Conservation (phyloP, 2,329 filamentous ascomycete species). For the Sporothrix variecibatus region DNA sequence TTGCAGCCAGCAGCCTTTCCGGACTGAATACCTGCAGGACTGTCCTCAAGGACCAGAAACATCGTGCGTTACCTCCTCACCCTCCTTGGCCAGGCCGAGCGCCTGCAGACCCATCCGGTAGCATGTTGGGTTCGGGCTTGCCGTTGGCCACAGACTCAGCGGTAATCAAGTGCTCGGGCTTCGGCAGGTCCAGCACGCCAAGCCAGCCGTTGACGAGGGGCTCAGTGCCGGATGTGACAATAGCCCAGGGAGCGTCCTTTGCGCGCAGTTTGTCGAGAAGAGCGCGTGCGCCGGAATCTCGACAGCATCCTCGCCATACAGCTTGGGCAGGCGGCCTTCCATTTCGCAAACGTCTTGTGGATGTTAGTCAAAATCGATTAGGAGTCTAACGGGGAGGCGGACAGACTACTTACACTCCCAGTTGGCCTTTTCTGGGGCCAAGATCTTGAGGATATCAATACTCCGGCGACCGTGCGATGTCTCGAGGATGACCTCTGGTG, state of each 20-base stretch:
- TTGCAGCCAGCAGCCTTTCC: slow-evolving; percentile 85
- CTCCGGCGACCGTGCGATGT: slow-evolving; percentile 89
- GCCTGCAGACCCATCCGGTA: slow-evolving; percentile 68
- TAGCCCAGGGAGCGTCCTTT: slow-evolving; percentile 73
- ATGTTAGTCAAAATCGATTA: background rate
- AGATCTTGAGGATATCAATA: slow-evolving; percentile 79
- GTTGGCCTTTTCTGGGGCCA: slow-evolving; percentile 82
- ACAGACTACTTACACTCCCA: slow-evolving; percentile 77
- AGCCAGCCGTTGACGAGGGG: slow-evolving; percentile 74
- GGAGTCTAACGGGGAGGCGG: background rate
- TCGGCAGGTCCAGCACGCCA: slow-evolving; percentile 63
- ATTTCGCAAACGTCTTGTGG: slow-evolving; percentile 71
- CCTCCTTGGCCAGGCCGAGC: slow-evolving; percentile 51
- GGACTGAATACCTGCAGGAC: slow-evolving; percentile 78
- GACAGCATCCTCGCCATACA: slow-evolving; percentile 74
- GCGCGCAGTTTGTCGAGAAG: slow-evolving; percentile 67
- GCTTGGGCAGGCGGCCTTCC: slow-evolving; percentile 75
- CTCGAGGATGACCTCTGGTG: slow-evolving; percentile 80
- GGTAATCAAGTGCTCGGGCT: slow-evolving; percentile 67
- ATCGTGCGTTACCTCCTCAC: slow-evolving; percentile 32
- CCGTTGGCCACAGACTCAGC: slow-evolving; percentile 75
- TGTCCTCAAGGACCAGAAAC: slow-evolving; percentile 83
- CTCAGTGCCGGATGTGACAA: slow-evolving; percentile 74
- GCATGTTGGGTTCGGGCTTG: slow-evolving; percentile 77
- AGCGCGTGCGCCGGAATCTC: slow-evolving; percentile 82